phyloP scores from a whole-genome alignment of 441 rosid species.

The Arabidopsis lyrata region DNA sequence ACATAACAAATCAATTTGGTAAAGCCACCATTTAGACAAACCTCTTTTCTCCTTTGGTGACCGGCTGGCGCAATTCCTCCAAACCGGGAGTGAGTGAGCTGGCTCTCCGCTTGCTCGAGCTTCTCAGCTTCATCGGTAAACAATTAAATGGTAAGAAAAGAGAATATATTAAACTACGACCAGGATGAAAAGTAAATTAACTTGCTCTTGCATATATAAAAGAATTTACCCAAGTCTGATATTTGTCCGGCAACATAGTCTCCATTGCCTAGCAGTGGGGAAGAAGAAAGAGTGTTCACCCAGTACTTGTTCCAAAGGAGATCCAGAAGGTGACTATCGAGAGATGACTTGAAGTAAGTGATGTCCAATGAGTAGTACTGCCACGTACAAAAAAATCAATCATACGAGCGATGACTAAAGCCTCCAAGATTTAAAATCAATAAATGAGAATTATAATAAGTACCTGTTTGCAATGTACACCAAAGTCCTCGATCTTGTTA shows the following conservation, averaged over 20 bases:
- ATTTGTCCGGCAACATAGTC: conserved; percentile 99
- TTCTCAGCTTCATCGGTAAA: conserved; percentile 80
- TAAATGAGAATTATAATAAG: conserved; percentile 18
- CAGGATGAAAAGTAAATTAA: neutral
- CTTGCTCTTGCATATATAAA: conserved; percentile 21
- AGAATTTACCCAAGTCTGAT: conserved; percentile 88
- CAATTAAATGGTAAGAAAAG: conserved; percentile 28
- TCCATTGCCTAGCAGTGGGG: conserved; percentile 94
- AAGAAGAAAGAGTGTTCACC: conserved; percentile 98
- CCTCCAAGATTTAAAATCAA: conserved; percentile 5
- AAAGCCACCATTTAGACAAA: conserved; percentile 39
- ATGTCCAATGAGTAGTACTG: conserved; percentile 96
- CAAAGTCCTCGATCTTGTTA: conserved; percentile 96
- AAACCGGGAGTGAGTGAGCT: conserved; percentile 79
- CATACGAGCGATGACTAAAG: neutral
- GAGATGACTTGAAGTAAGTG: conserved; percentile 96
- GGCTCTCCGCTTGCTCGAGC: conserved; percentile 96
- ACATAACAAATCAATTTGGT: conserved; percentile 11
- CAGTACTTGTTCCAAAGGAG: conserved; percentile 99
- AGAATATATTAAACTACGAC: neutral
- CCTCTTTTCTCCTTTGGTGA: conserved; percentile 89
- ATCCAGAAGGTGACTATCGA: conserved; percentile 96
- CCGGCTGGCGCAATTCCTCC: conserved; percentile 70
- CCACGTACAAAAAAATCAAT: neutral
- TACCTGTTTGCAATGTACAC: conserved; percentile 98